Percentiles rank a stretch among this genome's conserved stretches.
Conservation (phyloP, 176 grass and related monocot species). For the Avena sativa region DNA sequence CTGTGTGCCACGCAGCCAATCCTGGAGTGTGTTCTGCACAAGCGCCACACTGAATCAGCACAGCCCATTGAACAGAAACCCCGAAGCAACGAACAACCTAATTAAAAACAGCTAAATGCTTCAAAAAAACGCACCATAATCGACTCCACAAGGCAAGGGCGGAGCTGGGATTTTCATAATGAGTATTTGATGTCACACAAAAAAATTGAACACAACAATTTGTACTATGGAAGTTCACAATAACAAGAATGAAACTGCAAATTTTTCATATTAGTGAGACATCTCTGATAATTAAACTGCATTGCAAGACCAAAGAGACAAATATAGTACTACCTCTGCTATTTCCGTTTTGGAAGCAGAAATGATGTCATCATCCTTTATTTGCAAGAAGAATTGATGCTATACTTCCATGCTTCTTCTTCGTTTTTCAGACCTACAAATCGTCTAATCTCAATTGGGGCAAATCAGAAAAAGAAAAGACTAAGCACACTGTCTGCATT, state of each 20-base stretch:
- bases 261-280: not conserved
- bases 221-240: not conserved
- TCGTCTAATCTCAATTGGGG: not conserved
- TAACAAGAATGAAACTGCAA: not conserved
- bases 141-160: too few relatives aligned
- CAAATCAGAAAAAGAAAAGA: not conserved
- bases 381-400: not conserved
- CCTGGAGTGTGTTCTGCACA: conserved; percentile 75
- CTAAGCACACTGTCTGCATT: not conserved
- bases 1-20: conserved; percentile 65
- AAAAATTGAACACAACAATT: not conserved
- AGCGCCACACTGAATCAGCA: conserved; percentile 21
- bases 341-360: not conserved
- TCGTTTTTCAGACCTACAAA: not conserved
- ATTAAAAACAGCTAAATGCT: too few relatives aligned
- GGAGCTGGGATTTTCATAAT: too few relatives aligned
- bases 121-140: too few relatives aligned
- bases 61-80: not conserved
- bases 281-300: not conserved
- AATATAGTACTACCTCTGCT: not conserved
- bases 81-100: too few relatives aligned
- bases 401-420: not conserved
- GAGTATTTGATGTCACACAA: too few relatives aligned
- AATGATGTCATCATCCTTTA: not conserved
- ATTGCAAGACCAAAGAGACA: not conserved